Conservation (phyloP, 2,329 filamentous ascomycete species). For the Epichloe aotearoae region DNA sequence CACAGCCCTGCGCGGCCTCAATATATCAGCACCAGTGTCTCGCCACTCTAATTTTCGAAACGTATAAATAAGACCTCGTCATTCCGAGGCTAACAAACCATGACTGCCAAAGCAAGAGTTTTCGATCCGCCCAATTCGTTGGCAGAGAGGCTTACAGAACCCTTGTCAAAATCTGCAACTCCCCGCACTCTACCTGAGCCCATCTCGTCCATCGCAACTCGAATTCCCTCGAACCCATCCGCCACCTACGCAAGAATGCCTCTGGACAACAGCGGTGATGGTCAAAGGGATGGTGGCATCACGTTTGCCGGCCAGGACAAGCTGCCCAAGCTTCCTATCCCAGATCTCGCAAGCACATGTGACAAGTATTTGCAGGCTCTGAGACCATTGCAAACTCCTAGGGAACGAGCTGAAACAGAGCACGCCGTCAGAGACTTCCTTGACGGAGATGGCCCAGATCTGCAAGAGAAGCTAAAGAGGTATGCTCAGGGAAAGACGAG, state of each 20-base stretch:
- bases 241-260: constrained; percentile 30
- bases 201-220: constrained; percentile 8
- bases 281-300: constrained; percentile 50
- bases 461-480: constrained; percentile 80
- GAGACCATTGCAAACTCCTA: constrained; percentile 63
- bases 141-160: constrained; percentile 50
- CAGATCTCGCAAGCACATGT: constrained; percentile 67
- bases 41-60: constrained; percentile 59
- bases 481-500: constrained; percentile 87
- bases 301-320: constrained; percentile 84
- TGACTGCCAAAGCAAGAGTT: constrained; percentile 24
- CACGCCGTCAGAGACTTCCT: constrained; percentile 75
- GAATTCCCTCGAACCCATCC: constrained; percentile 11
- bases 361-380: constrained; percentile 69
- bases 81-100: constrained; percentile 17
- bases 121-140: constrained; percentile 56
- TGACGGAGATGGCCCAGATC: constrained; percentile 61
- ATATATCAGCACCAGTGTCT: constrained; percentile 66
- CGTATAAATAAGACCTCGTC: background rate
- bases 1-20: no score
- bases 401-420: constrained; percentile 74
- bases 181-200: constrained; percentile 29
- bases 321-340: constrained; percentile 84
- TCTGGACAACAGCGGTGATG: constrained; percentile 24
- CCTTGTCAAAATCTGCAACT: constrained; percentile 18